phyloP scores from a whole-genome alignment of 176 grass and related monocot species.

The Juncus inflexus region DNA sequence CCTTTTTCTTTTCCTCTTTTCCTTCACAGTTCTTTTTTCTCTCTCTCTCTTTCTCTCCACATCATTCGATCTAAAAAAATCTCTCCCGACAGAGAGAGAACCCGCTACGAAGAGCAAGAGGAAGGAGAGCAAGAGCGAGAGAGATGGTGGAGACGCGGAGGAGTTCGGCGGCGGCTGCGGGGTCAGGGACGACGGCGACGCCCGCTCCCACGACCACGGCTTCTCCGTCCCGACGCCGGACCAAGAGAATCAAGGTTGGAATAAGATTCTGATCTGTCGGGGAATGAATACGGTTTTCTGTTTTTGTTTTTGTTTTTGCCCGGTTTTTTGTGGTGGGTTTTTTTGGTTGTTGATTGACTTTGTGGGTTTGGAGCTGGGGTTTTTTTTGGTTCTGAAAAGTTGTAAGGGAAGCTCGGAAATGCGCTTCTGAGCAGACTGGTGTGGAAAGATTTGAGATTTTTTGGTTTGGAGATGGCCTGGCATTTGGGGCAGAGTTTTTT shows the following conservation, averaged over 20 bases:
- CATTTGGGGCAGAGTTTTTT: not conserved
- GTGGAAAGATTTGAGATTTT: slow-evolving; percentile 14
- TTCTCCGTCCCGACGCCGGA: slow-evolving; percentile 30
- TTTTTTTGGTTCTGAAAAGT: not conserved
- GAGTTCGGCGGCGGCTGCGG: slow-evolving; percentile 35
- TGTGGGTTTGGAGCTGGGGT: not conserved
- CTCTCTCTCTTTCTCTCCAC: slow-evolving; percentile 9
- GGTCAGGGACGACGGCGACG: not conserved
- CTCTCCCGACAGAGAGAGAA: slow-evolving; percentile 42
- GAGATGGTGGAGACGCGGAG: slow-evolving; percentile 78
- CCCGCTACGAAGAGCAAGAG: slow-evolving; percentile 43
- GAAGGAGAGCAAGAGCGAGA: slow-evolving; percentile 17
- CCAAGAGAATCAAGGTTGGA: slow-evolving; percentile 54
- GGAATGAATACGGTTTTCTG: not conserved
- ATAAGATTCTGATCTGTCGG: slow-evolving; percentile 30
- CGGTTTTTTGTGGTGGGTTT: not conserved
- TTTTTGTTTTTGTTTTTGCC: slow-evolving; percentile 28
- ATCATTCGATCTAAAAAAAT: slow-evolving; percentile 42
- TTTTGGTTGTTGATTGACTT: slow-evolving; percentile 5
- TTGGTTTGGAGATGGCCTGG: not conserved
- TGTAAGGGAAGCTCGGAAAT: slow-evolving; percentile 13
- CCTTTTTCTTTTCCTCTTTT: slow-evolving; percentile 19
- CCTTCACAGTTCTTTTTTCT: slow-evolving; percentile 8
- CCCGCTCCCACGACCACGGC: not conserved
- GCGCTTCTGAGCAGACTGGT: slow-evolving; percentile 1